Percentiles rank a stretch among this genome's conserved stretches.
These are phyloP conservation scores for Agrocybe pediades DNA, from an alignment of 768 basidiomycete genomes.

Conservation along the genomic window DNA sequence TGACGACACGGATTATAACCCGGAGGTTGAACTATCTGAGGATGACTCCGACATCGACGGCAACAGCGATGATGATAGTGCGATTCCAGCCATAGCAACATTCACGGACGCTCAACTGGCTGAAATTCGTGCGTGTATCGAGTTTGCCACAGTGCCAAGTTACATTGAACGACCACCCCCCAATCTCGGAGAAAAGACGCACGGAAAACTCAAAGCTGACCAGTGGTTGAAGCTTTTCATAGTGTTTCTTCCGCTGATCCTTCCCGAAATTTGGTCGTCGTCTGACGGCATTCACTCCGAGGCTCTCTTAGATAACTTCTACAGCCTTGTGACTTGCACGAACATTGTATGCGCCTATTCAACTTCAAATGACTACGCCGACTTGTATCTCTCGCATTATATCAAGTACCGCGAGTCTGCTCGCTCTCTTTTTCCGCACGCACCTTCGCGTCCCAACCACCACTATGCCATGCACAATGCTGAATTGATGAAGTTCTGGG, in stretches of 20 bases:
- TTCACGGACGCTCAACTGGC: conserved; percentile 4
- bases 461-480: conserved; percentile 36
- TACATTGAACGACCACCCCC: conserved; percentile 25
- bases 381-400: conserved; percentile 23
- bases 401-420: conserved; percentile 20
- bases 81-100: too few species aligned
- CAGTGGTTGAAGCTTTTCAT: conserved; percentile 28
- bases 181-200: conserved; percentile 30
- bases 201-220: conserved; percentile 36
- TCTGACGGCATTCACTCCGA: conserved; percentile 2
- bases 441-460: conserved; percentile 28
- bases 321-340: conserved; percentile 24
- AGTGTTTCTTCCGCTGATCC: conserved; percentile 27
- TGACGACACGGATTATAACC: too few species aligned
- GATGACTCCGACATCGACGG: too few species aligned
- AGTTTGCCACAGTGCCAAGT: conserved; percentile 17
- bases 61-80: too few species aligned
- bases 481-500: conserved; percentile 29
- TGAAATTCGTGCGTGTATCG: conserved; percentile 19
- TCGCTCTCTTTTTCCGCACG: conserved; percentile 20
- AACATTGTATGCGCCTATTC: conserved; percentile 27
- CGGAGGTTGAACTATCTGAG: too few species aligned
- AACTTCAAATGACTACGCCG: conserved; percentile 20
- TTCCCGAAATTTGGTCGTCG: conserved; percentile 29
- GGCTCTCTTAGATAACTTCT: conserved; percentile 19